Conservation (phyloP, 768 basidiomycete genomes). For the Mycena maculata region DNA sequence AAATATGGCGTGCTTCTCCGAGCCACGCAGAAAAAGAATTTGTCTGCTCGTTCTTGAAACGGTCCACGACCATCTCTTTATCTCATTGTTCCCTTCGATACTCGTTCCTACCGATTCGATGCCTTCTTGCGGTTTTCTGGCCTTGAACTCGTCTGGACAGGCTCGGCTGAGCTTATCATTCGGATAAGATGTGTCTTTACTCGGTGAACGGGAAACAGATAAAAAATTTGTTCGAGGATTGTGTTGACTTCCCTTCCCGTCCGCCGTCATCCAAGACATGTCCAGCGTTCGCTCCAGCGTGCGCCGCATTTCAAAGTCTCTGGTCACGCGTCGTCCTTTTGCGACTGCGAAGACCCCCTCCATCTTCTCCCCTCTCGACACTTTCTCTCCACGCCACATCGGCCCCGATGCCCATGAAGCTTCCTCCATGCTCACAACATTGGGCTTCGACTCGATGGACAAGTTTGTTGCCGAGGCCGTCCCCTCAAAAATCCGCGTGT, state of each 20-base stretch:
- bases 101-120: neutral
- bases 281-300: slow-evolving; percentile 33
- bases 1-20: too few relatives aligned
- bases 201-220: slow-evolving; percentile 17
- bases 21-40: neutral
- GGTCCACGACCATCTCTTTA: too few relatives aligned
- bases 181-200: slow-evolving; percentile 1
- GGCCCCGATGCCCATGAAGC: slow-evolving; percentile 91
- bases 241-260: slow-evolving; percentile 29
- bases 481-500: slow-evolving; percentile 82
- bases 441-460: slow-evolving; percentile 92
- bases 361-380: slow-evolving; percentile 89
- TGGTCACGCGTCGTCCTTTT: slow-evolving; percentile 51
- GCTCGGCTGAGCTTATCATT: slow-evolving; percentile 18
- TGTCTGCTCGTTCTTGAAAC: too few relatives aligned
- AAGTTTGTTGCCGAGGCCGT: slow-evolving; percentile 87
- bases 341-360: slow-evolving; percentile 71
- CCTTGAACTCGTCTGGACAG: too few relatives aligned
- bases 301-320: slow-evolving; percentile 33
- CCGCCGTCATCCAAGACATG: slow-evolving; percentile 37
- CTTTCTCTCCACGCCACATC: slow-evolving; percentile 90
- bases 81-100: too few relatives aligned
- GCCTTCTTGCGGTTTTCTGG: neutral
- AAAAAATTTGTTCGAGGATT: slow-evolving; percentile 41
- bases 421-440: slow-evolving; percentile 79